Percentiles rank a stretch among this genome's conserved stretches.
These are phyloP conservation scores for Emmonsia crescens DNA, from an alignment of 2,329 filamentous ascomycete species.

Conservation along the genomic window DNA sequence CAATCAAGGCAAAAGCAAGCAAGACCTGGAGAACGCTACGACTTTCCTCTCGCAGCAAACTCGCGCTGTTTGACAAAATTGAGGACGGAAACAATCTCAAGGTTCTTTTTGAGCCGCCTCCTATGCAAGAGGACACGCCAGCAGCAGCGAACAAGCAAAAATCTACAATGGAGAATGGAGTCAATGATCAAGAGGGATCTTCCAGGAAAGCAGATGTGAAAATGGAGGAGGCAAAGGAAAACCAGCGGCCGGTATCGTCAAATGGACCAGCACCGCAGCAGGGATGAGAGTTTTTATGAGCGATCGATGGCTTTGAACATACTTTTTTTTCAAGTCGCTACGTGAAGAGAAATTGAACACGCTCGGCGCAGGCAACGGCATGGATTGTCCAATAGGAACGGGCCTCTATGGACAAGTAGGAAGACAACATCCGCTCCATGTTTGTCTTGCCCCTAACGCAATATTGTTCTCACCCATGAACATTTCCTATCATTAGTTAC, in stretches of 20 bases:
- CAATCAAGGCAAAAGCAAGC: constrained; percentile 65
- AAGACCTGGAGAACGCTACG: constrained; percentile 85
- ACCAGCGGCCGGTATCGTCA: background rate
- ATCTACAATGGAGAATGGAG: constrained; percentile 3
- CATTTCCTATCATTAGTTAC: background rate
- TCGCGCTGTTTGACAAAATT: constrained; percentile 75
- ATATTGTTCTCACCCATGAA: background rate
- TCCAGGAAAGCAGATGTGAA: background rate
- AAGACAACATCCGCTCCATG: background rate
- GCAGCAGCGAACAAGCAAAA: constrained; percentile 1
- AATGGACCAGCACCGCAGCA: background rate
- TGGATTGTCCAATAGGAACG: background rate
- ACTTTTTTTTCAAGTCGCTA: background rate
- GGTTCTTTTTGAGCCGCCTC: constrained; percentile 33
- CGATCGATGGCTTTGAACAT: background rate
- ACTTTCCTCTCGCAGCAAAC: constrained; percentile 61
- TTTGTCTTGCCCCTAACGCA: background rate
- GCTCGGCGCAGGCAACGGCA: background rate
- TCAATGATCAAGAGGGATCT: constrained; percentile 6
- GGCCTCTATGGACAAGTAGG: background rate
- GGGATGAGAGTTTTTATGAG: background rate
- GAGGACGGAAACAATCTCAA: constrained; percentile 66
- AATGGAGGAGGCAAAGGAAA: background rate
- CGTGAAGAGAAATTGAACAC: background rate
- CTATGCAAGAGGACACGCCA: background rate